Percentiles rank a stretch among this genome's conserved stretches.
Conservation (phyloP, 345 rosid species). For the Capsella bursapastoris region DNA sequence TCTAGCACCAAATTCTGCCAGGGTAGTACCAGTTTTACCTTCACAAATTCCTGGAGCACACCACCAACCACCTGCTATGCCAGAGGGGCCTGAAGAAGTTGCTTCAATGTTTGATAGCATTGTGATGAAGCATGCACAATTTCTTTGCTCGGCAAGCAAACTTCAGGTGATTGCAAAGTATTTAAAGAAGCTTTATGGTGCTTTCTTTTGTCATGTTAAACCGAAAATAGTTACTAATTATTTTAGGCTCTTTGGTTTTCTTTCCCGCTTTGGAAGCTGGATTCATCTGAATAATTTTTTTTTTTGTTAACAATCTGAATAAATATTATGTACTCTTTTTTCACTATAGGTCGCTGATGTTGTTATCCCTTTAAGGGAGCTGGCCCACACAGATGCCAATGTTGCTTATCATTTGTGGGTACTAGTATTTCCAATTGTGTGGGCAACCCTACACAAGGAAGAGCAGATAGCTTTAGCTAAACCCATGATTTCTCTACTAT, state of each 20-base stretch:
- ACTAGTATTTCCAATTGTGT: slow-evolving; percentile 93
- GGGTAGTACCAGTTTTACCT: slow-evolving; percentile 66
- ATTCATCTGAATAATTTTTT: slow-evolving; percentile 20
- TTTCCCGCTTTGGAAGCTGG: slow-evolving; percentile 12
- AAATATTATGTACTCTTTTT: slow-evolving; percentile 62
- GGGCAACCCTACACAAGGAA: slow-evolving; percentile 87
- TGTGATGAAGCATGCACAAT: slow-evolving; percentile 79
- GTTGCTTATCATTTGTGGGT: slow-evolving; percentile 99
- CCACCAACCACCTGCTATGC: slow-evolving; percentile 58
- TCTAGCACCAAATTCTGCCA: slow-evolving; percentile 95
- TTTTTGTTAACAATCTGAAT: slow-evolving; percentile 3
- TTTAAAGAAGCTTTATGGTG: slow-evolving; percentile 7
- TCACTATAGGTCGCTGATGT: slow-evolving; percentile 81
- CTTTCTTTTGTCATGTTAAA: slow-evolving; percentile 25
- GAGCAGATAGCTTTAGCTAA: slow-evolving; percentile 88
- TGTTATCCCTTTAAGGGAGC: slow-evolving; percentile 82
- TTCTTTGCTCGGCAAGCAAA: slow-evolving; percentile 79
- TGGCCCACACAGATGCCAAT: slow-evolving; percentile 90
- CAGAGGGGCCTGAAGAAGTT: slow-evolving; percentile 70
- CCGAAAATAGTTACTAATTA: not conserved
- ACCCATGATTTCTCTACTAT: slow-evolving; percentile 81
- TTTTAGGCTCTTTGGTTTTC: not conserved
- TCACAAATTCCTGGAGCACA: slow-evolving; percentile 60
- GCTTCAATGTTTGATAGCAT: slow-evolving; percentile 73
- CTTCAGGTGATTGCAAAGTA: slow-evolving; percentile 67